Evolutionary conservation across 2,329 filamentous ascomycete genomes (phyloP).

Genomic region (Zasmidium cellare): DNA sequence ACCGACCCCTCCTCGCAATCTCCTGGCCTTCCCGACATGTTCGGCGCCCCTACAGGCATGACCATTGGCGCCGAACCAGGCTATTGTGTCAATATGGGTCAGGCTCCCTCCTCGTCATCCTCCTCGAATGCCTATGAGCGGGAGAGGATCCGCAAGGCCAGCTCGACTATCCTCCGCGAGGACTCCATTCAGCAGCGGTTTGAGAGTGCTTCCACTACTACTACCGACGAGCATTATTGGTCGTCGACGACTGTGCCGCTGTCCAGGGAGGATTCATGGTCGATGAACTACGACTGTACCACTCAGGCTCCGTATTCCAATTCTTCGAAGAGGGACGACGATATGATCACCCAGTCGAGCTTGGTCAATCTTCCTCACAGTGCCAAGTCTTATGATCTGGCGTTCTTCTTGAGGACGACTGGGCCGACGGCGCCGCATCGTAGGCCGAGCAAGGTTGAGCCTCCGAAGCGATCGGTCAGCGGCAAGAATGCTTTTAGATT

Average conservation of each 20-base stretch:
- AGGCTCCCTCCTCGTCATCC: slow-evolving; percentile 24
- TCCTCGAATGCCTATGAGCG: slow-evolving; percentile 16
- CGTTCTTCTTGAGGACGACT: slow-evolving; percentile 40
- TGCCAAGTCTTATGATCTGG: slow-evolving; percentile 36
- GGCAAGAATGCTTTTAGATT: slow-evolving; percentile 36
- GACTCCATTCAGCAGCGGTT: slow-evolving; percentile 25
- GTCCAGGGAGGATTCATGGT: slow-evolving; percentile 27
- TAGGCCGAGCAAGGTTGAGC: slow-evolving; percentile 30
- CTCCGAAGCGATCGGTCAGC: slow-evolving; percentile 25
- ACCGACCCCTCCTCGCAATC: slow-evolving; percentile 26
- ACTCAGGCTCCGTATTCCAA: slow-evolving; percentile 29
- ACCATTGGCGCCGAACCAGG: slow-evolving; percentile 22
- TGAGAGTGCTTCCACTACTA: not conserved
- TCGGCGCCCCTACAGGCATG: slow-evolving; percentile 24
- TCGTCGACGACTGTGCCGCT: slow-evolving; percentile 10
- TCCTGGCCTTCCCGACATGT: slow-evolving; percentile 26
- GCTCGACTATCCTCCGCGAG: slow-evolving; percentile 28
- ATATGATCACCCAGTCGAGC: slow-evolving; percentile 35
- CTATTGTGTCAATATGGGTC: slow-evolving; percentile 30
- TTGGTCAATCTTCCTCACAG: slow-evolving; percentile 28
- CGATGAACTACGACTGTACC: slow-evolving; percentile 31
- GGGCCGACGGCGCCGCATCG: slow-evolving; percentile 34
- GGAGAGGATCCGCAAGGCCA: slow-evolving; percentile 24
- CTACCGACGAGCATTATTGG: slow-evolving; percentile 9
- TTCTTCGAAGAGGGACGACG: slow-evolving; percentile 17